A percentile compares a stretch with the other conserved stretches of the same genome.
These are phyloP conservation scores for Scheffersomyces ergatensis DNA, from an alignment of 805 yeast species.

Conservation along the genomic window DNA sequence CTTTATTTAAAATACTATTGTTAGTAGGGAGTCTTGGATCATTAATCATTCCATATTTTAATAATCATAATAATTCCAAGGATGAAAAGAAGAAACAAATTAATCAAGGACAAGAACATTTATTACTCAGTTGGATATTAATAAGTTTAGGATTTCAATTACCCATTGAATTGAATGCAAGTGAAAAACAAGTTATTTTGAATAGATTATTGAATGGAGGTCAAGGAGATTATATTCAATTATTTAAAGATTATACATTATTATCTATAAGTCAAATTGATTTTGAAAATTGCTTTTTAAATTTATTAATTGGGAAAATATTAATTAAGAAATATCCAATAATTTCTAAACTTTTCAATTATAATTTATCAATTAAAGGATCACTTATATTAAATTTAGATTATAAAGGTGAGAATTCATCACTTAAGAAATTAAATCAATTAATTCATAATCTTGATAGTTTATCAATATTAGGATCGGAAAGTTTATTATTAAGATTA, in stretches of 20 bases:
- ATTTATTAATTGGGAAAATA: constrained; percentile 25
- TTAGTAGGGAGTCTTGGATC: constrained; percentile 16
- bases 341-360: constrained; percentile 15
- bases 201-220: constrained; percentile 10
- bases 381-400: constrained; percentile 26
- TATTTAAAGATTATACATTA: constrained; percentile 24
- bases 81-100: not conserved
- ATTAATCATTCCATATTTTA: constrained; percentile 5
- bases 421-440: constrained; percentile 18
- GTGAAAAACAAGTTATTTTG: constrained; percentile 12
- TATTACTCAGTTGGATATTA: constrained; percentile 21
- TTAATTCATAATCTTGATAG: constrained; percentile 33
- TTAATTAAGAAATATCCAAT: constrained; percentile 19
- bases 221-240: constrained; percentile 4
- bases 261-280: constrained; percentile 25
- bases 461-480: constrained; percentile 24
- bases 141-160: constrained; percentile 25
- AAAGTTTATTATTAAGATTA: constrained; percentile 22
- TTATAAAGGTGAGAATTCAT: constrained; percentile 23
- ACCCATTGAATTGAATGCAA: constrained; percentile 18
- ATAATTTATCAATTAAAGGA: constrained; percentile 22
- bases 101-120: not conserved
- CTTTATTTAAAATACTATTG: constrained; percentile 19
- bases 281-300: constrained; percentile 34
- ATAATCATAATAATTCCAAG: not conserved